Conservation (phyloP, 2,329 filamentous ascomycete genomes). For the Colletotrichum caudatum region DNA sequence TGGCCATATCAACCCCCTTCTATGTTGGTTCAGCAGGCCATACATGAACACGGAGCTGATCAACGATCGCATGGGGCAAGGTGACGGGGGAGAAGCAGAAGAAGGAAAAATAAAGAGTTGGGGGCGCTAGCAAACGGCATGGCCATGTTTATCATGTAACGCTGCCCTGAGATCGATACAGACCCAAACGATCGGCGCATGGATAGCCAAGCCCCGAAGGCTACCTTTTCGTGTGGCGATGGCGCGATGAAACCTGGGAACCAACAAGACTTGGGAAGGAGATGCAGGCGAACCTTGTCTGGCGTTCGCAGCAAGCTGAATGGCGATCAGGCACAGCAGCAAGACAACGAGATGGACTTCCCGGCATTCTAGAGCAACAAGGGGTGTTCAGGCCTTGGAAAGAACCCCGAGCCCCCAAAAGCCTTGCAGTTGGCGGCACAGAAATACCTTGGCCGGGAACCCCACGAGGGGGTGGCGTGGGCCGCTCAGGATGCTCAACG, state of each 20-base stretch:
- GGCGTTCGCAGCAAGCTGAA: slow-evolving; percentile 21
- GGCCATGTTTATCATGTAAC: slow-evolving; percentile 42
- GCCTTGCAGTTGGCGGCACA: slow-evolving; percentile 5
- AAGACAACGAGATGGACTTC: slow-evolving; percentile 28
- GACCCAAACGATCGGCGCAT: slow-evolving; percentile 35
- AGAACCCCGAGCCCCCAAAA: slow-evolving; percentile 18
- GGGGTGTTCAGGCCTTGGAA: slow-evolving; percentile 21
- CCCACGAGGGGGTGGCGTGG: slow-evolving; percentile 13
- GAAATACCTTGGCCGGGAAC: slow-evolving; percentile 26
- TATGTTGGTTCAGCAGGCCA: slow-evolving; percentile 21
- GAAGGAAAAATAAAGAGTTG: slow-evolving; percentile 36
- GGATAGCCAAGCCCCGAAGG: slow-evolving; percentile 9
- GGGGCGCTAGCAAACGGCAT: slow-evolving; percentile 26
- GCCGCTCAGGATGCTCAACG: slow-evolving; percentile 21
- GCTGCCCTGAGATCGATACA: slow-evolving; percentile 33
- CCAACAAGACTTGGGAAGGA: background rate
- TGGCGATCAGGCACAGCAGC: slow-evolving; percentile 5
- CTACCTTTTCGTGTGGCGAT: background rate
- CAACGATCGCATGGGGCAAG: slow-evolving; percentile 30
- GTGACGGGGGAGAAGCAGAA: slow-evolving; percentile 17
- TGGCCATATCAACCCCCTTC: slow-evolving; percentile 49
- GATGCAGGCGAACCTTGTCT: slow-evolving; percentile 7
- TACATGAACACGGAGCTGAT: slow-evolving; percentile 36
- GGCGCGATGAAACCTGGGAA: background rate
- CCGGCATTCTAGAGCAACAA: slow-evolving; percentile 25